phyloP scores from a whole-genome alignment of 192 early-diverging fungal species.

The Coemansia sp. region DNA sequence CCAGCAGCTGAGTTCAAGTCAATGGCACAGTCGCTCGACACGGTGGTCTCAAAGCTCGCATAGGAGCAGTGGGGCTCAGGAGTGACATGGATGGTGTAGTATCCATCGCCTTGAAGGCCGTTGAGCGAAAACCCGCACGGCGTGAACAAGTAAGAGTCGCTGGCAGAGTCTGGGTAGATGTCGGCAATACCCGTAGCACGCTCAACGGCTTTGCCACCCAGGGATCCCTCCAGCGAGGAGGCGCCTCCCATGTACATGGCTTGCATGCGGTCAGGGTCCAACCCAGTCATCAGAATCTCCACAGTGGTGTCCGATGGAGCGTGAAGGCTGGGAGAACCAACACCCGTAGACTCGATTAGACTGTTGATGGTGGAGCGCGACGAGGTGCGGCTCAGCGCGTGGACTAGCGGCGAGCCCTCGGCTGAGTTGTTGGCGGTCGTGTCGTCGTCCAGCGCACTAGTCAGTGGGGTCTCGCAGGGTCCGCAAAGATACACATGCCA shows the following conservation, averaged over 20 bases:
- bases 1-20: constrained; percentile 49
- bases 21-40: constrained; percentile 60
- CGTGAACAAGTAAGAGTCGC: constrained; percentile 91
- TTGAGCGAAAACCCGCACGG: constrained; percentile 98
- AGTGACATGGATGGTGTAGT: constrained; percentile 98
- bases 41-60: constrained; percentile 97
- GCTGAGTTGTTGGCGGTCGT: constrained; percentile 36
- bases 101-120: constrained; percentile 75
- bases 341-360: background rate
- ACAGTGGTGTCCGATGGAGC: constrained; percentile 76
- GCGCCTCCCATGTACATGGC: constrained; percentile 66
- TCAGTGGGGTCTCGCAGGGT: constrained; percentile 49
- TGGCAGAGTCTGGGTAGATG: constrained; percentile 77
- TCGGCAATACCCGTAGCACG: constrained; percentile 74
- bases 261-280: constrained; percentile 79
- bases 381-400: constrained; percentile 40
- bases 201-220: constrained; percentile 69
- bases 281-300: constrained; percentile 94
- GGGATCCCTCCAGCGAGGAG: constrained; percentile 61
- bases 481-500: constrained; percentile 93
- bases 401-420: constrained; percentile 24
- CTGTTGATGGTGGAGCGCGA: constrained; percentile 42
- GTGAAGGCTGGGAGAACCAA: background rate
- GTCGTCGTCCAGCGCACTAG: background rate
- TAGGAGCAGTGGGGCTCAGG: constrained; percentile 98